Conservation (phyloP, 2,329 filamentous ascomycete genomes). For the Pyrenophora seminiperda region DNA sequence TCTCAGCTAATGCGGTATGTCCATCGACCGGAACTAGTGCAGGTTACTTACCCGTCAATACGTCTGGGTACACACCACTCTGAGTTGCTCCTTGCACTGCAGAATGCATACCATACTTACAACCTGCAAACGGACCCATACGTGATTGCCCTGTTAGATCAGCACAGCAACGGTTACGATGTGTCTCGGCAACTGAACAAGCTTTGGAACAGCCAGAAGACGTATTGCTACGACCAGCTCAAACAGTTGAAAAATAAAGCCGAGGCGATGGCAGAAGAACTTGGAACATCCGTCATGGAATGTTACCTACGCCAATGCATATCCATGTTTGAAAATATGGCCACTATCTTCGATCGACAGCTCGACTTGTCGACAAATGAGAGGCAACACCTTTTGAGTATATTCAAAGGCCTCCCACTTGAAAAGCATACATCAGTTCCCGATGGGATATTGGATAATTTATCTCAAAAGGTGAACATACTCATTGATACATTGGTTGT, state of each 20-base stretch:
- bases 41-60: slow-evolving; percentile 41
- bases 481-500: slow-evolving; percentile 46
- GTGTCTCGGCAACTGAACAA: slow-evolving; percentile 32
- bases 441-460: slow-evolving; percentile 19
- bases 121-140: slow-evolving; percentile 51
- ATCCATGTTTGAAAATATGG: slow-evolving; percentile 26
- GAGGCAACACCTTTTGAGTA: slow-evolving; percentile 39
- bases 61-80: slow-evolving; percentile 3
- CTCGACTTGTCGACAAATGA: slow-evolving; percentile 44
- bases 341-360: slow-evolving; percentile 25
- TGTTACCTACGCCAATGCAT: slow-evolving; percentile 50
- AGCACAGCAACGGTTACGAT: slow-evolving; percentile 29
- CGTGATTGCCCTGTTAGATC: slow-evolving; percentile 39
- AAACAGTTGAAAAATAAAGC: slow-evolving; percentile 42
- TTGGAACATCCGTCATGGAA: slow-evolving; percentile 47
- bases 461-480: slow-evolving; percentile 45
- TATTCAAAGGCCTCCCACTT: slow-evolving; percentile 26
- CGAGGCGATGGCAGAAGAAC: slow-evolving; percentile 42
- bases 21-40: slow-evolving; percentile 65
- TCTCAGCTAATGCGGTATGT: slow-evolving; percentile 71
- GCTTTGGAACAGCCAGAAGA: slow-evolving; percentile 39
- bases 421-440: neutral
- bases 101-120: slow-evolving; percentile 27
- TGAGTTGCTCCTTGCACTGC: slow-evolving; percentile 24
- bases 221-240: slow-evolving; percentile 50